Evolutionary conservation across 2,329 filamentous ascomycete species (phyloP).

Genomic region (Nemania sp.): DNA sequence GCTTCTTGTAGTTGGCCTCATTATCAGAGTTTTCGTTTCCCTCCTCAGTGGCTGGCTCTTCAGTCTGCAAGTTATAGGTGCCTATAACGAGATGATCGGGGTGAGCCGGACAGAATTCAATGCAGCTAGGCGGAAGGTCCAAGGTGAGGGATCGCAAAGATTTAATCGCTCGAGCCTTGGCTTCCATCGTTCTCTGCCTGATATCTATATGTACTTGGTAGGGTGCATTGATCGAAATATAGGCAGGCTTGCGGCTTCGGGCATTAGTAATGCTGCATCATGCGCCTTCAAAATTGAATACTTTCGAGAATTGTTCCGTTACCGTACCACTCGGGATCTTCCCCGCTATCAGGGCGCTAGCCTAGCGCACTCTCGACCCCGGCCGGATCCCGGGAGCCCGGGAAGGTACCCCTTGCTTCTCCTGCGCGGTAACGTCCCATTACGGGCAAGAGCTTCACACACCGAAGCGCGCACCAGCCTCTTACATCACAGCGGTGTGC

Average conservation of each 20-base stretch:
- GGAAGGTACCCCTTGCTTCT: constrained; percentile 7
- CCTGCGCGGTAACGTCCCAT: background rate
- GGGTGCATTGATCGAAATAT: background rate
- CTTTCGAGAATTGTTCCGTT: no score
- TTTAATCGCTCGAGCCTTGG: constrained; percentile 33
- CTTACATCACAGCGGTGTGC: no score
- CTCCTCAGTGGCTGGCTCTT: constrained; percentile 34
- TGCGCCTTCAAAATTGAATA: background rate
- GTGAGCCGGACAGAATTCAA: constrained; percentile 69
- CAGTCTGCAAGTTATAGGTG: constrained; percentile 75
- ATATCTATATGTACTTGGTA: no score
- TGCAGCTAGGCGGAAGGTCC: constrained; percentile 73
- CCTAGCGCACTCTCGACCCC: constrained; percentile 15
- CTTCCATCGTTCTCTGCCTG: constrained; percentile 11
- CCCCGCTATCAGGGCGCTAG: constrained; percentile 31
- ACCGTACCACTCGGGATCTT: constrained; percentile 1
- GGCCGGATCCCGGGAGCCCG: constrained; percentile 10
- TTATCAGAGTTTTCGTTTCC: constrained; percentile 25
- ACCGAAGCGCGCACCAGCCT: background rate
- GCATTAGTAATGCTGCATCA: background rate
- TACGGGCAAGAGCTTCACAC: constrained; percentile 7
- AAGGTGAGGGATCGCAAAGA: constrained; percentile 57
- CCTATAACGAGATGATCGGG: constrained; percentile 75
- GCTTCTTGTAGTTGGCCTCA: constrained; percentile 23
- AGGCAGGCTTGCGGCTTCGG: background rate